These are phyloP conservation scores for Inosperma sp. DNA, from an alignment of 768 basidiomycete species.

Conservation along the genomic window DNA sequence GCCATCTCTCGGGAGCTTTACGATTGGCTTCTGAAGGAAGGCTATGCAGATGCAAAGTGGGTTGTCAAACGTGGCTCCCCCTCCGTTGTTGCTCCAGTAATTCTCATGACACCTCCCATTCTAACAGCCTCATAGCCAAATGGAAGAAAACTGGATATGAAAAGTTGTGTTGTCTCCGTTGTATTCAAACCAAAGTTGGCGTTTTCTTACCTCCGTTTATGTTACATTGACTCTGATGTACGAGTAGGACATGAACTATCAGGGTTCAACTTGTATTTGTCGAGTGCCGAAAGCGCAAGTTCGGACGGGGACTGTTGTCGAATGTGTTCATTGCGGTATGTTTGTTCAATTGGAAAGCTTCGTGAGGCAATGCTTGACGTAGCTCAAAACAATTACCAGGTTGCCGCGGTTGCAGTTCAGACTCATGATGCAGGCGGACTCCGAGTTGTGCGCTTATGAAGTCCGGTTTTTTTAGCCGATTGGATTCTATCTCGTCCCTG, in stretches of 20 bases:
- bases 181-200: conserved; percentile 85
- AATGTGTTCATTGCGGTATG: conserved; percentile 96
- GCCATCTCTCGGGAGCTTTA: conserved; percentile 90
- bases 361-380: neutral
- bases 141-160: conserved; percentile 99
- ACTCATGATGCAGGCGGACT: conserved; percentile 41
- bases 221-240: neutral
- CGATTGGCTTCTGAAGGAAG: conserved; percentile 96
- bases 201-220: neutral
- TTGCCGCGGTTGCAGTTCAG: conserved; percentile 88
- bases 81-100: neutral
- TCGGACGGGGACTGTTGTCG: conserved; percentile 84
- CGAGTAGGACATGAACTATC: conserved; percentile 94
- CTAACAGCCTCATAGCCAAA: conserved; percentile 84
- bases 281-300: conserved; percentile 94
- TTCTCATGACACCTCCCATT: conserved; percentile 9
- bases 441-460: neutral
- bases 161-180: conserved; percentile 94
- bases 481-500: neutral
- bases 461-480: no score
- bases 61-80: conserved; percentile 29
- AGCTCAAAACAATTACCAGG: conserved; percentile 41
- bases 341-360: conserved; percentile 21
- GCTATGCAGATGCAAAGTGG: conserved; percentile 94
- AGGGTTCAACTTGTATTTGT: conserved; percentile 97